Conservation (phyloP, 2,329 filamentous ascomycete genomes). For the Fusarium piperis region DNA sequence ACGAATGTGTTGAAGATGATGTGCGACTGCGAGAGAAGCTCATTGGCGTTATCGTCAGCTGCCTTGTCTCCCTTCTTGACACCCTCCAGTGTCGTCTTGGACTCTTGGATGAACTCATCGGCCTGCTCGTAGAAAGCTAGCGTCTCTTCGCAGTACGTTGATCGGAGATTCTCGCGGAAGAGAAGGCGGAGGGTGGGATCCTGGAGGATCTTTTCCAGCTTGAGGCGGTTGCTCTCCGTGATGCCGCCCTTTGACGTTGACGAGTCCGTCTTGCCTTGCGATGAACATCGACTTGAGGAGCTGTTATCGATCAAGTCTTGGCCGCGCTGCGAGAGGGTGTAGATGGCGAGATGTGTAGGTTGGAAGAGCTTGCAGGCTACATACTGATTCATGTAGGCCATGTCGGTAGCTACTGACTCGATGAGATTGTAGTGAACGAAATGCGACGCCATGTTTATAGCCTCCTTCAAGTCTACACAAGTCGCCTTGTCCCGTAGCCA, state of each 20-base stretch:
- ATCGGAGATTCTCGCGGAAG: slow-evolving; percentile 92
- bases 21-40: slow-evolving; percentile 95
- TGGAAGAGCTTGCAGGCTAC: slow-evolving; percentile 75
- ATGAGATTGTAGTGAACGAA: slow-evolving; percentile 90
- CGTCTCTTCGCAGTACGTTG: slow-evolving; percentile 98
- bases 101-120: slow-evolving; percentile 81
- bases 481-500: slow-evolving; percentile 98
- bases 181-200: slow-evolving; percentile 88
- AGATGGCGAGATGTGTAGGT: slow-evolving; percentile 86
- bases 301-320: slow-evolving; percentile 70
- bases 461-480: slow-evolving; percentile 88
- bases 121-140: slow-evolving; percentile 95
- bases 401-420: slow-evolving; percentile 74
- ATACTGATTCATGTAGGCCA: slow-evolving; percentile 70
- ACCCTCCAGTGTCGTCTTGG: slow-evolving; percentile 66
- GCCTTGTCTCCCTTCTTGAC: slow-evolving; percentile 70
- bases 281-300: slow-evolving; percentile 63
- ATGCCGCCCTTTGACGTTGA: slow-evolving; percentile 62
- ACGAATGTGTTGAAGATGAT: slow-evolving; percentile 98
- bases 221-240: slow-evolving; percentile 91
- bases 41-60: slow-evolving; percentile 83
- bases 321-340: slow-evolving; percentile 84
- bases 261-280: slow-evolving; percentile 64
- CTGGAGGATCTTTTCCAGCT: slow-evolving; percentile 89
- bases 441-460: slow-evolving; percentile 80